A percentile compares a stretch with the other conserved stretches of the same genome.
Conservation (phyloP, 2,329 filamentous ascomycete genomes). For the Alternaria longipes region DNA sequence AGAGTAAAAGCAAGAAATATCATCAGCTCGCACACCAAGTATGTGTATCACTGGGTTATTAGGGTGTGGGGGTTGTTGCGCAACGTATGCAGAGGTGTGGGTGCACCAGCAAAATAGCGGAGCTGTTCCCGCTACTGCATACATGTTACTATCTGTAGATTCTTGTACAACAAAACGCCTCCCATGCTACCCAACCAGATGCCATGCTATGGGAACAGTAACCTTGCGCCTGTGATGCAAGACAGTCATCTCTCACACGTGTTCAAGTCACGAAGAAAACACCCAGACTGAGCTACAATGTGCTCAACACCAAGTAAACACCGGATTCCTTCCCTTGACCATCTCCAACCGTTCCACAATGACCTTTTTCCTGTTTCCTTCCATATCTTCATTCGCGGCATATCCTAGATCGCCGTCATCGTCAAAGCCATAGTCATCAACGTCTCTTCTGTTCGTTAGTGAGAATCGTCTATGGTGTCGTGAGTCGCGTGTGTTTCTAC, state of each 20-base stretch:
- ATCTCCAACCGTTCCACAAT: constrained; percentile 96
- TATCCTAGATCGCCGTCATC: constrained; percentile 93
- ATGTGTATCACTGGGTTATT: constrained; percentile 1
- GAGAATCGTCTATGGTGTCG: constrained; percentile 55
- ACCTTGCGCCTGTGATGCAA: constrained; percentile 16
- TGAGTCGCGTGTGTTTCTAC: constrained; percentile 42
- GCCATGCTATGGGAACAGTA: background rate
- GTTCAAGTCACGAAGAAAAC: background rate
- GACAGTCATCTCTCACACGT: background rate
- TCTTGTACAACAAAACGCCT: constrained; percentile 19
- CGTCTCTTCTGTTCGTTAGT: constrained; percentile 65
- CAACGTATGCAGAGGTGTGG: background rate
- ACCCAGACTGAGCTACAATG: background rate
- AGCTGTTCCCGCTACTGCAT: constrained; percentile 5
- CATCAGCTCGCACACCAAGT: constrained; percentile 1
- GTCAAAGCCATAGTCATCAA: constrained; percentile 57
- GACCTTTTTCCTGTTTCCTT: constrained; percentile 88
- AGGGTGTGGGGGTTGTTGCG: constrained; percentile 6
- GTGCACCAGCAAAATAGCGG: constrained; percentile 6
- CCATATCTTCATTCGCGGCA: constrained; percentile 91
- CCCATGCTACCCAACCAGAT: constrained; percentile 12
- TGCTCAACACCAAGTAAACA: constrained; percentile 92
- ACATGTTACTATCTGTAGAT: constrained; percentile 5
- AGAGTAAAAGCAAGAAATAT: constrained; percentile 8
- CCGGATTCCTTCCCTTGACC: constrained; percentile 92